phyloP scores from a whole-genome alignment of 768 basidiomycete species.

The Coprinellus micaceus region DNA sequence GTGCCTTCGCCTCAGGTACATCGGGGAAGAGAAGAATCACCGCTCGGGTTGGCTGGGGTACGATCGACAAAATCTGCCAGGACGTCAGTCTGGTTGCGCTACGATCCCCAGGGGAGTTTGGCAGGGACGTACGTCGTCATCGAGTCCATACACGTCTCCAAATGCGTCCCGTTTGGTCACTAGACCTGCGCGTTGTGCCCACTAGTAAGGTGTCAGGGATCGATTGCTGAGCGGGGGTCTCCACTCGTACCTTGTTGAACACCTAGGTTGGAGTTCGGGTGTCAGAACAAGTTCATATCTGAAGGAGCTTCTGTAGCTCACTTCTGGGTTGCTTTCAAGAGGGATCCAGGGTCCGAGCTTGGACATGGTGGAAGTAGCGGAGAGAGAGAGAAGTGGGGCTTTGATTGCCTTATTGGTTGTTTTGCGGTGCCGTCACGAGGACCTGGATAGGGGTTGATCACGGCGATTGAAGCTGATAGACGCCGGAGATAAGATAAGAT shows the following conservation, averaged over 20 bases:
- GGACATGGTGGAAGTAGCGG: slow-evolving; percentile 7
- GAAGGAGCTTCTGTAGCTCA: slow-evolving; percentile 13
- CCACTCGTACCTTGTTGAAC: slow-evolving; percentile 37
- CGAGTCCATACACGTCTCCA: slow-evolving; percentile 71
- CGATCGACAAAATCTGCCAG: slow-evolving; percentile 60
- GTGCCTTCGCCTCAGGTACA: slow-evolving; percentile 40
- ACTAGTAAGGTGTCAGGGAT: slow-evolving; percentile 33
- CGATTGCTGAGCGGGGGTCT: neutral
- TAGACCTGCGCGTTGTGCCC: slow-evolving; percentile 69
- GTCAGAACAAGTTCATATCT: neutral
- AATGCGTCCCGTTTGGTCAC: slow-evolving; percentile 48
- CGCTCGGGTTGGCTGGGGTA: slow-evolving; percentile 75
- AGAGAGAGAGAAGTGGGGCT: too few species aligned
- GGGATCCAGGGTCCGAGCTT: slow-evolving; percentile 62
- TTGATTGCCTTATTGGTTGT: too few species aligned
- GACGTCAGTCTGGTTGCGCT: neutral
- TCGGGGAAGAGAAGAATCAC: slow-evolving; percentile 84
- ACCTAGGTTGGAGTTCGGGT: slow-evolving; percentile 30
- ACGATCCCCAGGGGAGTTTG: neutral
- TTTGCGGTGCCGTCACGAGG: too few species aligned
- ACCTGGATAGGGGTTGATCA: too few species aligned
- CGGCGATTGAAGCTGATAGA: too few species aligned
- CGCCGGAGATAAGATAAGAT: too few species aligned
- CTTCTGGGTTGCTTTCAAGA: slow-evolving; percentile 68
- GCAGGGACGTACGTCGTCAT: slow-evolving; percentile 47